These are phyloP conservation scores for Colletotrichum agaves DNA, from an alignment of 2,329 filamentous ascomycete genomes.

Conservation along the genomic window DNA sequence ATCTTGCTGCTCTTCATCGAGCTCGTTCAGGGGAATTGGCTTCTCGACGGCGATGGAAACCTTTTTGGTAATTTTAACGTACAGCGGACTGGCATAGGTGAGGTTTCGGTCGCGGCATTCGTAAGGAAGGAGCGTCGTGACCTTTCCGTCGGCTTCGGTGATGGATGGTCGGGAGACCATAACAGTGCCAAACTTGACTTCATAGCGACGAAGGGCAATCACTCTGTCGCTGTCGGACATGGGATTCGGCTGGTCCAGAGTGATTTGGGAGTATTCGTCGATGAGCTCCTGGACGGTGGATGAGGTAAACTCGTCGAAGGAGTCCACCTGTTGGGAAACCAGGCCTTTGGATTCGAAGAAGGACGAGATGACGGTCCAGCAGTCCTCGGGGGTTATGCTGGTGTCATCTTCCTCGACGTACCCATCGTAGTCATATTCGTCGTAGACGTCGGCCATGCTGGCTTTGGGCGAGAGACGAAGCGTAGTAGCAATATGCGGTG, in stretches of 20 bases:
- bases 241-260: conserved; percentile 92
- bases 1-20: conserved; percentile 72
- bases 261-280: conserved; percentile 89
- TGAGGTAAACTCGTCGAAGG: conserved; percentile 96
- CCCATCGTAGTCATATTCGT: conserved; percentile 73
- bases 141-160: conserved; percentile 91
- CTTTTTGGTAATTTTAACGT: conserved; percentile 87
- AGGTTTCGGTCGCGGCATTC: conserved; percentile 95
- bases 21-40: conserved; percentile 72
- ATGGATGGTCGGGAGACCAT: conserved; percentile 90
- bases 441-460: conserved; percentile 67
- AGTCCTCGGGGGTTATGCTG: conserved; percentile 93
- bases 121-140: conserved; percentile 87
- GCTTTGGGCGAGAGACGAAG: not conserved
- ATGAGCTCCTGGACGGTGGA: conserved; percentile 96
- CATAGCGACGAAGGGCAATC: conserved; percentile 89
- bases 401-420: conserved; percentile 72
- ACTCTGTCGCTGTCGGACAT: conserved; percentile 79
- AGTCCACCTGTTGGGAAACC: conserved; percentile 97
- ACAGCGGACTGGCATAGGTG: conserved; percentile 93
- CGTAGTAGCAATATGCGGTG: not conserved
- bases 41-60: conserved; percentile 85
- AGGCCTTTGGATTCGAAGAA: conserved; percentile 97
- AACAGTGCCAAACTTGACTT: conserved; percentile 92
- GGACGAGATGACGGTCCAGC: conserved; percentile 96